Base-by-base conservation (phyloP, 257 asterid species). In the Scutellaria galericulata region DNA sequence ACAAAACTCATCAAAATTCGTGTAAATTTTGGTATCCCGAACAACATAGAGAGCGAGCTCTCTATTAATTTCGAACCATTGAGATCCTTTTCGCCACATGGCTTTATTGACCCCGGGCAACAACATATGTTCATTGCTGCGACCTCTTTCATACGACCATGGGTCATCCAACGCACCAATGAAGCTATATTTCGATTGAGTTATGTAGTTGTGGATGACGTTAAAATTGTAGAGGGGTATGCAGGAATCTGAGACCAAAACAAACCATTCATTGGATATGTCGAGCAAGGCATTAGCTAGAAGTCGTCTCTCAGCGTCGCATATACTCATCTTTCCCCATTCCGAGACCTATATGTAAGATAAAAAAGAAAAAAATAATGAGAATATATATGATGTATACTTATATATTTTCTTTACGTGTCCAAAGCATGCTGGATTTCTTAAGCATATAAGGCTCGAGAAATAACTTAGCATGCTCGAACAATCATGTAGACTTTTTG, bases 21-120 rank as follows among this genome's bases (percentile, higher is more conserved):
- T 86, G 85, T 86, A 84, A 72, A 57, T 83, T 58, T 82, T 83
- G 0, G 73, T 74, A 48, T 88, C 95, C 7, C 71, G 70, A 44
- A 88, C 70, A 4, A 86, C 66, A 64, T 70, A 67, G 50, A 79
- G 68, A 18, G 95, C 95, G 15, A 86, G 87, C 47, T 81, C 74
- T 22, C 90, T 31, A 72, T 75, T 81, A 71, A 86, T 68, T 47
- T 88, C 94, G 56, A 88, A 86, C 94, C 90, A 87, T 22, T 87
- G 93, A 1, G 91, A 88, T 10, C 95, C 95, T 74, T 88, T 88
- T 5, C 92, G 87, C 92, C 95, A 88, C 15, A 84, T 76, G 2
- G 81, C 15, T 50, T 83, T 71, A 78, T 76, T 73, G 35, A 87
- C 86, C 68, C 84, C 89, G 0, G 96, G 92, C 8, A 74, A 42